phyloP scores from a whole-genome alignment of 2,329 filamentous ascomycete genomes.

The Aureobasidium sp. region DNA sequence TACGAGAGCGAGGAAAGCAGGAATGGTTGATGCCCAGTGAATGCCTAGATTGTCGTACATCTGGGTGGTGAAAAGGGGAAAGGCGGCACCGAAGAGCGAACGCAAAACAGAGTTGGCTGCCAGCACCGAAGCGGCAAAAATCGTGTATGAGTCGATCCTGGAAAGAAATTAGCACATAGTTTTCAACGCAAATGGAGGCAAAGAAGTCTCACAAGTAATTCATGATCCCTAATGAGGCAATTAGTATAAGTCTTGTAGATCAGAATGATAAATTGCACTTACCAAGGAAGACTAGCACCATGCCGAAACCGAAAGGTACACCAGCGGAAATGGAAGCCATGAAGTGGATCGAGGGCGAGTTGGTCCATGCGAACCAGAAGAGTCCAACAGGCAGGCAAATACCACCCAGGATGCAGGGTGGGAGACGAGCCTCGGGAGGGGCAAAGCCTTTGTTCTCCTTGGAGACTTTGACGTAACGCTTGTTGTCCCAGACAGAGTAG shows the following conservation, averaged over 20 bases:
- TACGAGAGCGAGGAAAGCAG: slow-evolving; percentile 64
- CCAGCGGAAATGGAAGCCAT: slow-evolving; percentile 44
- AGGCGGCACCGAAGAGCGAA: slow-evolving; percentile 68
- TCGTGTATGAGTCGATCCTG: slow-evolving; percentile 60
- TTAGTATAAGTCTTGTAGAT: slow-evolving; percentile 38
- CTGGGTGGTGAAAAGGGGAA: slow-evolving; percentile 70
- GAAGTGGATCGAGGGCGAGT: slow-evolving; percentile 50
- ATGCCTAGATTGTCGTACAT: slow-evolving; percentile 52
- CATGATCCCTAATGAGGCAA: slow-evolving; percentile 33
- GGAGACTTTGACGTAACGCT: slow-evolving; percentile 43
- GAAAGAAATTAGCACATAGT: slow-evolving; percentile 33
- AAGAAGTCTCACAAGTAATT: slow-evolving; percentile 31
- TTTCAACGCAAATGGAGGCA: no score
- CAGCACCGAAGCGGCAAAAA: slow-evolving; percentile 69
- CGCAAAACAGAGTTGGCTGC: slow-evolving; percentile 75
- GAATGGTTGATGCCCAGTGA: slow-evolving; percentile 68
- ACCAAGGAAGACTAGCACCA: slow-evolving; percentile 60
- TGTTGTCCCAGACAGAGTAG: slow-evolving; percentile 49
- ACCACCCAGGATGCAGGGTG: slow-evolving; percentile 55
- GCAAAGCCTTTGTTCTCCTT: slow-evolving; percentile 47
- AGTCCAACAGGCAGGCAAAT: slow-evolving; percentile 56
- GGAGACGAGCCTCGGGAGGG: slow-evolving; percentile 60
- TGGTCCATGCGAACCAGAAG: slow-evolving; percentile 66
- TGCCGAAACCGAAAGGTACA: slow-evolving; percentile 51
- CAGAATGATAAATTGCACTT: slow-evolving; percentile 27